Percentiles rank a stretch among this genome's conserved stretches.
These are phyloP conservation scores for Bathelium albidoporum DNA, from an alignment of 495 filamentous ascomycete genomes.

Conservation along the genomic window DNA sequence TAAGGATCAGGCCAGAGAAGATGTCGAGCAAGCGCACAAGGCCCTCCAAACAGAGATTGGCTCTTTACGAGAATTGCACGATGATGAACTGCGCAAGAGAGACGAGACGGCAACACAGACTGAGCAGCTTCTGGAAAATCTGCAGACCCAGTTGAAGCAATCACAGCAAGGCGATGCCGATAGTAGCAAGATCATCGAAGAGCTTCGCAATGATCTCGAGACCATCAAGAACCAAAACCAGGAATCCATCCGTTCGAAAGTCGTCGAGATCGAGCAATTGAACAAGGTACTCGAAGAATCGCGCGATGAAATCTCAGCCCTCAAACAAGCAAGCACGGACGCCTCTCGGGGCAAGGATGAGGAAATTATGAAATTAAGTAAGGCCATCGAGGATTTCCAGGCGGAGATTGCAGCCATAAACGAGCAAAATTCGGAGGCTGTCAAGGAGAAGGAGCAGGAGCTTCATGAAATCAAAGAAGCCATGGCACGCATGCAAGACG, in stretches of 20 bases:
- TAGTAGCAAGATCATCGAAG: not conserved
- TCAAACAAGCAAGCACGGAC: not conserved
- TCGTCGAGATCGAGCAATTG: not conserved
- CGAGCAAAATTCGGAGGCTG: not conserved
- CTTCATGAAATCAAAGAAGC: not conserved
- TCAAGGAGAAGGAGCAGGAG: not conserved
- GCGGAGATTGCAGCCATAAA: not conserved
- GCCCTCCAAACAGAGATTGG: not conserved
- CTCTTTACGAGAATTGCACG: not conserved
- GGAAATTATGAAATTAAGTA: not conserved
- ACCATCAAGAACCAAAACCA: not conserved
- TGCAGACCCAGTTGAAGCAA: not conserved
- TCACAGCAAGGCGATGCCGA: constrained; percentile 1
- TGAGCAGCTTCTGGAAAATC: not conserved
- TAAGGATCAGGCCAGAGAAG: not conserved
- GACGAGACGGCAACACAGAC: not conserved
- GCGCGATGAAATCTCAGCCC: not conserved
- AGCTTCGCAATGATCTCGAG: not conserved
- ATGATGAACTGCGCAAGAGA: not conserved
- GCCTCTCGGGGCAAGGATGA: not conserved
- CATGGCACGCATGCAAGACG: not conserved
- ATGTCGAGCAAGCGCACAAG: not conserved
- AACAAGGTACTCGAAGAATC: not conserved
- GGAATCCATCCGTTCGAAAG: not conserved
- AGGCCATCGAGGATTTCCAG: not conserved